Evolutionary conservation across 495 filamentous ascomycete genomes (phyloP).

Genomic region (Aspergillus panamensis): DNA sequence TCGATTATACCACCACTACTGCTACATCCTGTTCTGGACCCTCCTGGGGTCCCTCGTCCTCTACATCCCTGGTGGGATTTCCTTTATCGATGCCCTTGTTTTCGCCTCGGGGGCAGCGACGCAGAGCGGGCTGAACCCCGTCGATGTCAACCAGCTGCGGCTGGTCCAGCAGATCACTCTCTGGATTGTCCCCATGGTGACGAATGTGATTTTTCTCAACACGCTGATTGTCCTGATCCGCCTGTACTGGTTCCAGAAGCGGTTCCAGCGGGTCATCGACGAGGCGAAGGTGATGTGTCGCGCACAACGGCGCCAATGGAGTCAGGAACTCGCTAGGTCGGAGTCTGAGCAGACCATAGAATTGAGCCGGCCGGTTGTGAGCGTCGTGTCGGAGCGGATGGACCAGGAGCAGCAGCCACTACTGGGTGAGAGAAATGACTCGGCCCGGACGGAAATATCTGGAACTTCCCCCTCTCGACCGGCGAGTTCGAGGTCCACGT

Average conservation of each 20-base stretch:
- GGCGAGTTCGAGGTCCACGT: not conserved
- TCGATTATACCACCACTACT: slow-evolving; percentile 54
- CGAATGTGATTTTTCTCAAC: slow-evolving; percentile 82
- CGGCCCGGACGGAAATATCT: slow-evolving; percentile 21
- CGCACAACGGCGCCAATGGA: slow-evolving; percentile 24
- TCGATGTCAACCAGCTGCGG: slow-evolving; percentile 65
- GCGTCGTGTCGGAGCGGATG: not conserved
- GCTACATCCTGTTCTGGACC: slow-evolving; percentile 63
- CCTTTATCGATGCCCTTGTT: slow-evolving; percentile 82
- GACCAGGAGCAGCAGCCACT: slow-evolving; percentile 13
- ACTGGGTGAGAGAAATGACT: not conserved
- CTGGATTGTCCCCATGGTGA: slow-evolving; percentile 60
- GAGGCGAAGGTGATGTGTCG: slow-evolving; percentile 36
- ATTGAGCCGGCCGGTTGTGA: not conserved
- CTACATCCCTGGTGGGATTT: slow-evolving; percentile 52
- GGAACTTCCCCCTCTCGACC: not conserved
- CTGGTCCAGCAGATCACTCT: slow-evolving; percentile 67
- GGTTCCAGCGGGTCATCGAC: slow-evolving; percentile 60
- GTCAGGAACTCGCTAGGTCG: slow-evolving; percentile 34
- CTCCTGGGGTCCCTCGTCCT: slow-evolving; percentile 68
- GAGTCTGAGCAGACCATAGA: not conserved
- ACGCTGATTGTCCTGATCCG: slow-evolving; percentile 80
- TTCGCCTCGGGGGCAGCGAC: slow-evolving; percentile 73
- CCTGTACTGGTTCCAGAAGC: slow-evolving; percentile 87
- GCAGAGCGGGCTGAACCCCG: slow-evolving; percentile 79